Evolutionary conservation across 768 basidiomycete genomes (phyloP).

Genomic region (Boletus insuetus): DNA sequence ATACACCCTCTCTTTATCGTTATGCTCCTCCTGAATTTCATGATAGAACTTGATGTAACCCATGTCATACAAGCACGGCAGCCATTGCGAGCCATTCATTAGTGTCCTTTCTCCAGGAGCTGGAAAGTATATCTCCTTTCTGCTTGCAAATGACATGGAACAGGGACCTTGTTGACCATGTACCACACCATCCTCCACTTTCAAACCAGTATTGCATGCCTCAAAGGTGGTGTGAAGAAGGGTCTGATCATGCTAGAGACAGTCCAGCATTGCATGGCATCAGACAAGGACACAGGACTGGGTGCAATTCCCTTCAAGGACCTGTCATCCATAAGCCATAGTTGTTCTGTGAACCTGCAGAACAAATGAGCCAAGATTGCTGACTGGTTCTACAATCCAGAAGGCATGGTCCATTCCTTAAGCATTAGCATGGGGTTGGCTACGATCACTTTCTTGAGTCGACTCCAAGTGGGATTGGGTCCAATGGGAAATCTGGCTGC

Average conservation of each 20-base stretch:
- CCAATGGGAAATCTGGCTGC: not conserved
- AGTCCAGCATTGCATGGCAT: conserved; percentile 12
- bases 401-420: not conserved
- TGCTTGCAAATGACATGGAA: not conserved
- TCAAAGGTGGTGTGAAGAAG: not conserved
- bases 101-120: no score
- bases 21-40: not conserved
- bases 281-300: not conserved
- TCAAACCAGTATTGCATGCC: conserved; percentile 4
- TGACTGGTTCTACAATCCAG: not conserved
- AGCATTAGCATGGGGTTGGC: conserved; percentile 1
- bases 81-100: not conserved
- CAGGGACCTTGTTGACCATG: conserved; percentile 1
- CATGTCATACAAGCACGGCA: not conserved
- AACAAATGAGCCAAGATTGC: not conserved
- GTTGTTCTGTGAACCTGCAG: not conserved
- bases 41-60: not conserved
- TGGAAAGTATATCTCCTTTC: conserved; percentile 3
- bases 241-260: not conserved
- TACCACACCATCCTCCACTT: not conserved
- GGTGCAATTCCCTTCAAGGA: conserved; percentile 2
- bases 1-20: not conserved
- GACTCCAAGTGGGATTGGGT: not conserved
- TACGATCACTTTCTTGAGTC: not conserved
- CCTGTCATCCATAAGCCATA: not conserved